Conservation (phyloP, 2,329 filamentous ascomycete species). For the Cordyceps cateniannulata region DNA sequence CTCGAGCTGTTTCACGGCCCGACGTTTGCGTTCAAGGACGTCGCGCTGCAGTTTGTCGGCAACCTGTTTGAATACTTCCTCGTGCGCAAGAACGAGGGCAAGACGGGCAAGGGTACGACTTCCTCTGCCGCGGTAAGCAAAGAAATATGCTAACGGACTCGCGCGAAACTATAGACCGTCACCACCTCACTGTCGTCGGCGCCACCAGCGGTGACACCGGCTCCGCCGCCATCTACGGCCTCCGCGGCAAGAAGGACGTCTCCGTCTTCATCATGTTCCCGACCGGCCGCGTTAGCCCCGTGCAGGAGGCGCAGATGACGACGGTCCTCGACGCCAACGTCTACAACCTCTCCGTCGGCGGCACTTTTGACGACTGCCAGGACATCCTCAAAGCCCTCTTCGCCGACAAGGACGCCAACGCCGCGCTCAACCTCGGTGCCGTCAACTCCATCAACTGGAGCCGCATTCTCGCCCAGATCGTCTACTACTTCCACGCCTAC, state of each 20-base stretch:
- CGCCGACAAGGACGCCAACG: constrained; percentile 76
- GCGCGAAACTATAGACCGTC: constrained; percentile 44
- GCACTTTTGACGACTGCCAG: constrained; percentile 96
- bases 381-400: constrained; percentile 94
- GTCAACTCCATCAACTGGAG: constrained; percentile 98
- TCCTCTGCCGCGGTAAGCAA: not conserved
- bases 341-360: constrained; percentile 82
- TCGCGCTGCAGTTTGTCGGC: constrained; percentile 88
- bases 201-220: constrained; percentile 87
- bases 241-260: constrained; percentile 93
- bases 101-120: constrained; percentile 45
- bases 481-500: constrained; percentile 95
- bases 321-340: constrained; percentile 87
- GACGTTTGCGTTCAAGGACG: constrained; percentile 93
- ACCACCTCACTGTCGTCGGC: constrained; percentile 80
- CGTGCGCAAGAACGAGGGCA: constrained; percentile 63
- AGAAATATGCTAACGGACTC: not conserved
- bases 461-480: constrained; percentile 90
- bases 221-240: constrained; percentile 90
- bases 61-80: constrained; percentile 92
- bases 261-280: constrained; percentile 94
- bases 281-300: constrained; percentile 80
- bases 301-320: constrained; percentile 97
- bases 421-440: constrained; percentile 75
- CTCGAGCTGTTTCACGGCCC: constrained; percentile 96